Conservation (phyloP, 257 asterid species). For the Solanum okadae region DNA sequence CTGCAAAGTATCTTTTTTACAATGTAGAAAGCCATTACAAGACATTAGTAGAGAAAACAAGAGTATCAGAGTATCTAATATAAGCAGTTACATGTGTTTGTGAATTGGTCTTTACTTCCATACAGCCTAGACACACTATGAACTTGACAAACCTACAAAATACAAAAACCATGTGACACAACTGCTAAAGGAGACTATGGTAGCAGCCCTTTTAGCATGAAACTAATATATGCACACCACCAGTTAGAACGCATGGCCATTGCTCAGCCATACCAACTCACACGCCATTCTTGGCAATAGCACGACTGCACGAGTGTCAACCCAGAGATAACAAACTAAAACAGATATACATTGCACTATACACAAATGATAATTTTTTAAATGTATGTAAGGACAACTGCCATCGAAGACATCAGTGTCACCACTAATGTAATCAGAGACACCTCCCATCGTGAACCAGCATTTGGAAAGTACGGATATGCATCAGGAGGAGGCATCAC, state of each 20-base stretch:
- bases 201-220: neutral
- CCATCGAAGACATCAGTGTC: constrained; percentile 26
- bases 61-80: neutral
- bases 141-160: constrained; percentile 24
- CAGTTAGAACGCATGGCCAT: neutral
- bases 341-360: neutral
- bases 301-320: neutral
- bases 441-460: constrained; percentile 25
- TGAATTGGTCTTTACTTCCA: constrained; percentile 4
- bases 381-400: constrained; percentile 29
- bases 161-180: neutral
- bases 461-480: constrained; percentile 71
- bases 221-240: neutral
- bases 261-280: neutral
- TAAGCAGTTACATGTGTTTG: neutral
- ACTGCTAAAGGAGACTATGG: neutral
- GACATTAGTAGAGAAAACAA: neutral
- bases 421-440: constrained; percentile 30
- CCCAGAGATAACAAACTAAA: neutral
- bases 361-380: constrained; percentile 13
- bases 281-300: neutral
- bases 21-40: neutral
- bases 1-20: neutral
- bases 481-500: constrained; percentile 86
- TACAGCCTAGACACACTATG: constrained; percentile 5